phyloP scores from a whole-genome alignment of 768 basidiomycete species.

The Mycena rebaudengoi region DNA sequence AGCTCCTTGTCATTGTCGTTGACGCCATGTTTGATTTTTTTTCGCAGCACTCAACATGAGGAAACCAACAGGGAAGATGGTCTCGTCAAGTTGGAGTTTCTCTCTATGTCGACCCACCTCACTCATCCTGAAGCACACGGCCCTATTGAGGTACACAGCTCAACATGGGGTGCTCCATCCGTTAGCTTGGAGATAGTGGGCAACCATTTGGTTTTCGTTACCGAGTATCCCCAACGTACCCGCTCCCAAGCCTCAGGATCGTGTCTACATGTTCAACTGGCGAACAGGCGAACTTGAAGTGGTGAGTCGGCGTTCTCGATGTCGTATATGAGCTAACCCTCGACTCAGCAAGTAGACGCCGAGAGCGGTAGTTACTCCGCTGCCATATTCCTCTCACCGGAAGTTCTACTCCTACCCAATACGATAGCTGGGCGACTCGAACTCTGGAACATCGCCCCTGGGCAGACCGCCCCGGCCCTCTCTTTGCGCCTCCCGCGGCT shows the following conservation, averaged over 20 bases:
- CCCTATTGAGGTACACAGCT: slow-evolving; percentile 39
- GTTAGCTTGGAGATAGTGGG: slow-evolving; percentile 58
- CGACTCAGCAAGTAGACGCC: slow-evolving; percentile 24
- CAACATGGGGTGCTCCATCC: slow-evolving; percentile 35
- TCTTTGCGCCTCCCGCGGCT: slow-evolving; percentile 44
- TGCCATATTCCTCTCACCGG: slow-evolving; percentile 33
- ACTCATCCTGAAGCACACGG: slow-evolving; percentile 46
- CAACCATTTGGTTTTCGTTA: slow-evolving; percentile 49
- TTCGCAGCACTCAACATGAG: slow-evolving; percentile 6
- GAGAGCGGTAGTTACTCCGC: slow-evolving; percentile 29
- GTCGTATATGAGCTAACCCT: background rate
- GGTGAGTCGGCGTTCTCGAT: slow-evolving; percentile 34
- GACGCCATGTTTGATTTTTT: too few relatives aligned
- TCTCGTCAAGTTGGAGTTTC: slow-evolving; percentile 28
- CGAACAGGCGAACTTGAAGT: slow-evolving; percentile 44
- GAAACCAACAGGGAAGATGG: background rate
- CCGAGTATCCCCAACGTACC: slow-evolving; percentile 32
- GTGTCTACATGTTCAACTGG: slow-evolving; percentile 56
- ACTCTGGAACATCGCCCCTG: slow-evolving; percentile 39
- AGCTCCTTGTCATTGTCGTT: background rate
- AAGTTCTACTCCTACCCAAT: slow-evolving; percentile 37
- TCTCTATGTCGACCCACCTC: slow-evolving; percentile 46
- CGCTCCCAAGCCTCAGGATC: slow-evolving; percentile 25
- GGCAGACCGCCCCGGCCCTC: slow-evolving; percentile 38
- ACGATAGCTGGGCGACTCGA: slow-evolving; percentile 32